Percentiles rank a stretch among this genome's conserved stretches.
These are phyloP conservation scores for Psophocarpus tetragonolobus DNA, from an alignment of 306 rosid genomes.

Conservation along the genomic window DNA sequence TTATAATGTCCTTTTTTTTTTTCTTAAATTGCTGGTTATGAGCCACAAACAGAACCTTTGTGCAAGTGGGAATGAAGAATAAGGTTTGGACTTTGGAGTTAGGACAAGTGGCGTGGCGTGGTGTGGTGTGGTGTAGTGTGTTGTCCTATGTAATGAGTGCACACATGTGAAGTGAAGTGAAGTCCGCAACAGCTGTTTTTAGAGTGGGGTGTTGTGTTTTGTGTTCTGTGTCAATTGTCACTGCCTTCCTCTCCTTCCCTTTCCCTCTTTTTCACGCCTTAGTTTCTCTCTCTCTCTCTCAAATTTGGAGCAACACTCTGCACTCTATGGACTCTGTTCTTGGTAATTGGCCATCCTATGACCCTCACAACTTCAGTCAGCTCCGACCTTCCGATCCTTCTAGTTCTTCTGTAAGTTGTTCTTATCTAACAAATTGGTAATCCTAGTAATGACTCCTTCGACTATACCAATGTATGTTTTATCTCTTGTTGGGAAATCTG, in stretches of 20 bases:
- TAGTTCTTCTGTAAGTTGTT: slow-evolving; percentile 70
- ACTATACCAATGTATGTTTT: slow-evolving; percentile 22
- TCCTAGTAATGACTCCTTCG: background rate
- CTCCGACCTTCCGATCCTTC: slow-evolving; percentile 90
- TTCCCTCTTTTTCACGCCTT: background rate
- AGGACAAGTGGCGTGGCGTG: slow-evolving; percentile 20
- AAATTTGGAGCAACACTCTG: slow-evolving; percentile 23
- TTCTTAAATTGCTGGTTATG: slow-evolving; percentile 3
- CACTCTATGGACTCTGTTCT: slow-evolving; percentile 72
- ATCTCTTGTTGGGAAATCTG: background rate
- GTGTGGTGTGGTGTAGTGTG: slow-evolving; percentile 10
- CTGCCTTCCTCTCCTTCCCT: background rate
- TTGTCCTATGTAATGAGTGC: background rate
- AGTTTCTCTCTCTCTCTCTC: slow-evolving; percentile 12
- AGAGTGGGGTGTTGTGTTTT: slow-evolving; percentile 21
- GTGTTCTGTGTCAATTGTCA: background rate
- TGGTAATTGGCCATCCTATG: slow-evolving; percentile 85
- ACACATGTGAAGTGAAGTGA: slow-evolving; percentile 21
- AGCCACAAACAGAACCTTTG: background rate
- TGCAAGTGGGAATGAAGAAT: background rate
- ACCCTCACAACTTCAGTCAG: slow-evolving; percentile 96
- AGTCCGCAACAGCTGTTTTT: slow-evolving; percentile 15
- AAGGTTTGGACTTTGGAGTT: background rate
- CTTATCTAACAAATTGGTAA: background rate
- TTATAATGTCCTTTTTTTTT: background rate